Percentiles rank a stretch among this genome's conserved stretches.
Evolutionary conservation across 2,329 filamentous ascomycete species (phyloP).

Genomic region (Stachybotrys elegans): DNA sequence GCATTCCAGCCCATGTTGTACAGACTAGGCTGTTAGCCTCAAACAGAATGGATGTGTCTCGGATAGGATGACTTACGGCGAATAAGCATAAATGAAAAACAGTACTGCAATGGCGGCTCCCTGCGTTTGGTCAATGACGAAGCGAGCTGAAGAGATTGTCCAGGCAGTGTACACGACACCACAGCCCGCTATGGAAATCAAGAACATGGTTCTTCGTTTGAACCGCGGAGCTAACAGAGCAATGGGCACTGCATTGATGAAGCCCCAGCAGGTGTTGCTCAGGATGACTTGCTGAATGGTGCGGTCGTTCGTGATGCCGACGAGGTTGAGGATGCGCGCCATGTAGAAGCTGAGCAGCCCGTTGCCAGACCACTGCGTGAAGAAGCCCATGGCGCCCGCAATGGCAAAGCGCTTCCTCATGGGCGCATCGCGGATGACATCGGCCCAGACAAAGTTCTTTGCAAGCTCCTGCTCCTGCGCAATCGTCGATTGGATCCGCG

Average conservation of each 20-base stretch:
- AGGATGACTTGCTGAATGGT: slow-evolving; percentile 10
- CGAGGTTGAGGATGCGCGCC: slow-evolving; percentile 25
- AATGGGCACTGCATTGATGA: slow-evolving; percentile 33
- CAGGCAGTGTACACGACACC: slow-evolving; percentile 23
- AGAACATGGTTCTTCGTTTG: slow-evolving; percentile 21
- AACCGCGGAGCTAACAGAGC: slow-evolving; percentile 36
- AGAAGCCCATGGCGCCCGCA: slow-evolving; percentile 17
- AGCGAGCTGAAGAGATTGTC: slow-evolving; percentile 24
- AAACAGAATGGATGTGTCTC: slow-evolving; percentile 3
- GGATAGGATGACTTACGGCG: slow-evolving; percentile 29
- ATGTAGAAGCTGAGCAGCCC: slow-evolving; percentile 34
- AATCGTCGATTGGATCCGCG: slow-evolving; percentile 22
- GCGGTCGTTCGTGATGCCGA: slow-evolving; percentile 29
- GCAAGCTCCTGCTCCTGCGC: slow-evolving; percentile 22
- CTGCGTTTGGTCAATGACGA: slow-evolving; percentile 17
- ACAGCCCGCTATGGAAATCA: slow-evolving; percentile 18
- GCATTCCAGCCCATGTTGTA: slow-evolving; percentile 51
- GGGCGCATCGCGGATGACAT: slow-evolving; percentile 16
- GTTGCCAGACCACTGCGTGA: slow-evolving; percentile 20
- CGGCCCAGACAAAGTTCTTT: slow-evolving; percentile 13
- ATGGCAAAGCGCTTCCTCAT: slow-evolving; percentile 22
- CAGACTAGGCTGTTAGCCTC: slow-evolving; percentile 24
- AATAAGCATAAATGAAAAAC: slow-evolving; percentile 32
- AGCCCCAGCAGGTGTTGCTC: slow-evolving; percentile 34
- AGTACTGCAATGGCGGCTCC: slow-evolving; percentile 22